phyloP scores from a whole-genome alignment of 495 filamentous ascomycete genomes.

The Daldinia caldariorum region DNA sequence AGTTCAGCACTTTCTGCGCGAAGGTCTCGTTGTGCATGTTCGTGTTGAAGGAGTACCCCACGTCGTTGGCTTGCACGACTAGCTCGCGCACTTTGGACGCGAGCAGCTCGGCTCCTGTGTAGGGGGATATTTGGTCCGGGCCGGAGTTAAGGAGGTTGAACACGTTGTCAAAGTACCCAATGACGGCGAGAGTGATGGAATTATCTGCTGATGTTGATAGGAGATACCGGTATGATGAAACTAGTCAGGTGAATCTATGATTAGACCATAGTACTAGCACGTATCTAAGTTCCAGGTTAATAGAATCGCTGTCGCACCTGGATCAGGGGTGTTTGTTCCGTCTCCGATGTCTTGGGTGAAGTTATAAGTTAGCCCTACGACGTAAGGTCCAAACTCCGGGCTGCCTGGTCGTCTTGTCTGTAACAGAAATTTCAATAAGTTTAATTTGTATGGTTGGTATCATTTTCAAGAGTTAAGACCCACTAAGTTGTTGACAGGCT shows the following conservation, averaged over 20 bases:
- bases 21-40: conserved; percentile 34
- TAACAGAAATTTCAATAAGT: conserved; percentile 1
- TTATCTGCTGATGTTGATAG: conserved; percentile 50
- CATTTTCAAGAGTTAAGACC: conserved; percentile 1
- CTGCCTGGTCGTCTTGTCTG: conserved; percentile 43
- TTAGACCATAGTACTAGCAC: conserved; percentile 8
- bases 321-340: conserved; percentile 45
- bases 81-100: conserved; percentile 53
- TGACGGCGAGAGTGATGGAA: conserved; percentile 44
- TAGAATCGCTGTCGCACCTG: conserved; percentile 21
- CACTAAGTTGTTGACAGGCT: conserved; percentile 47
- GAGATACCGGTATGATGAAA: conserved; percentile 49
- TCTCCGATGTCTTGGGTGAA: conserved; percentile 57
- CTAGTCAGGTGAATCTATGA: conserved; percentile 9
- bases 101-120: conserved; percentile 56
- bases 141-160: conserved; percentile 44
- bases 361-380: conserved; percentile 57
- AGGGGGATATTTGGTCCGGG: conserved; percentile 40
- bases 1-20: conserved; percentile 41
- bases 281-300: background rate
- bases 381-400: conserved; percentile 39
- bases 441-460: background rate
- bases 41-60: conserved; percentile 44
- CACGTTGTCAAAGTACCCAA: conserved; percentile 48
- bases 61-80: conserved; percentile 46